Percentiles rank a stretch among this genome's conserved stretches.
These are phyloP conservation scores for Arxiozyma slooffiae DNA, from an alignment of 1,139 yeast species.

Conservation along the genomic window DNA sequence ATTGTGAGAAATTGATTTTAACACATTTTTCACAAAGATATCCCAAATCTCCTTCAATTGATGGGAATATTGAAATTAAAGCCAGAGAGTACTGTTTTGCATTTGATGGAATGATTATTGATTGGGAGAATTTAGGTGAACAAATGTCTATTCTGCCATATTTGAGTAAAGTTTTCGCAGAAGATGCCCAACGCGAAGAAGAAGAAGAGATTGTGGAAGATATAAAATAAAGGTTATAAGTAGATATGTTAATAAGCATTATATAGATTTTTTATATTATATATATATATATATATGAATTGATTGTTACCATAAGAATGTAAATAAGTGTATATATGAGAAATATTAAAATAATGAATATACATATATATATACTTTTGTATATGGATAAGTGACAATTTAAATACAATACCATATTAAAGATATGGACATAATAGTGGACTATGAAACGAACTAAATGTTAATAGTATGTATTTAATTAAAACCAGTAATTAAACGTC, in stretches of 20 bases:
- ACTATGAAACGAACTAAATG: not conserved
- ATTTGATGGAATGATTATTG: constrained; percentile 52
- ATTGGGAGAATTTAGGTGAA: constrained; percentile 36
- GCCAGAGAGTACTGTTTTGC: constrained; percentile 40
- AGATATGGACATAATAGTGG: too few relatives aligned
- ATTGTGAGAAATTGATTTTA: constrained; percentile 57
- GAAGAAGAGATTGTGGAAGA: constrained; percentile 15
- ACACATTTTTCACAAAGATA: constrained; percentile 93
- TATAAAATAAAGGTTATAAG: not conserved
- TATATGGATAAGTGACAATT: not conserved
- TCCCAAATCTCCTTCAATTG: constrained; percentile 48
- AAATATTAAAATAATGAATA: not conserved
- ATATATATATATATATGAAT: too few relatives aligned
- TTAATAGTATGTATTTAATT: not conserved
- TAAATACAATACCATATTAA: too few relatives aligned
- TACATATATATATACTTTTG: not conserved
- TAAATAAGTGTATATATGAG: too few relatives aligned
- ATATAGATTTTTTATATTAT: too few relatives aligned
- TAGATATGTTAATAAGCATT: not conserved
- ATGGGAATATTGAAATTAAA: constrained; percentile 23
- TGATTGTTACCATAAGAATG: not conserved
- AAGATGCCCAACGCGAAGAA: constrained; percentile 20
- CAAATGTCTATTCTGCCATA: constrained; percentile 25
- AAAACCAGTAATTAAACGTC: constrained; percentile 30
- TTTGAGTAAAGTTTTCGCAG: constrained; percentile 26